These are phyloP conservation scores for Mychonastes homosphaera DNA, from an alignment of 139 green algal species.

Conservation along the genomic window DNA sequence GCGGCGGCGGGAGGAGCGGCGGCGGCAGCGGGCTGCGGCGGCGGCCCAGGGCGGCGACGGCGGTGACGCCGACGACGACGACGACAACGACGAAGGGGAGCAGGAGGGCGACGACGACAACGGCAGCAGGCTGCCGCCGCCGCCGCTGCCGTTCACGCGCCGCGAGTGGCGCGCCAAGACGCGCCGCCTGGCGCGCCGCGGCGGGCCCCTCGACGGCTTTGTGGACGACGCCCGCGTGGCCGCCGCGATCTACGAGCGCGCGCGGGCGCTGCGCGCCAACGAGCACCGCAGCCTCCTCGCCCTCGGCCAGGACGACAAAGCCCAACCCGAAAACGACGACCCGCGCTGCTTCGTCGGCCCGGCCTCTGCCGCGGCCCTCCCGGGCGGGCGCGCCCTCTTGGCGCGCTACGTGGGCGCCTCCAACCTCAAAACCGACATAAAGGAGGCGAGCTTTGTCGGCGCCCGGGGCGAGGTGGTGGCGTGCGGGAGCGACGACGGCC, in stretches of 20 bases:
- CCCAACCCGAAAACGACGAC: too few species aligned
- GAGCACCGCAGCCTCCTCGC: too few species aligned
- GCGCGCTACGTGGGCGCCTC: constrained; percentile 54
- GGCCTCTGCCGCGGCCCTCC: constrained; percentile 16
- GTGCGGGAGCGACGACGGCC: constrained; percentile 62
- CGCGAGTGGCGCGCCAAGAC: not conserved
- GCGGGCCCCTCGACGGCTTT: too few species aligned
- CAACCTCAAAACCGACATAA: constrained; percentile 84
- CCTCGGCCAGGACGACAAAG: too few species aligned
- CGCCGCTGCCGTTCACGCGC: not conserved
- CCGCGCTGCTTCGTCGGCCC: not conserved
- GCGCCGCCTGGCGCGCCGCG: constrained; percentile 6
- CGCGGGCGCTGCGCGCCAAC: not conserved
- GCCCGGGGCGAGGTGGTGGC: constrained; percentile 54
- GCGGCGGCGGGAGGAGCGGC: not conserved
- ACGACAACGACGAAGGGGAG: not conserved
- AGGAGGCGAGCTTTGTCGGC: constrained; percentile 63
- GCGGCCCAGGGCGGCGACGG: not conserved
- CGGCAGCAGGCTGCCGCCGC: not conserved
- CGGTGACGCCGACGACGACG: not conserved
- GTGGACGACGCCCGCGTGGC: too few species aligned
- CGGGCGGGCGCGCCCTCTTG: constrained; percentile 29
- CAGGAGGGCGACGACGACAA: too few species aligned
- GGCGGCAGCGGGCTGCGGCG: not conserved
- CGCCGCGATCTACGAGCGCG: constrained; percentile 3